Conservation (phyloP, 2,329 filamentous ascomycete species). For the Hyphodiscus sp. region DNA sequence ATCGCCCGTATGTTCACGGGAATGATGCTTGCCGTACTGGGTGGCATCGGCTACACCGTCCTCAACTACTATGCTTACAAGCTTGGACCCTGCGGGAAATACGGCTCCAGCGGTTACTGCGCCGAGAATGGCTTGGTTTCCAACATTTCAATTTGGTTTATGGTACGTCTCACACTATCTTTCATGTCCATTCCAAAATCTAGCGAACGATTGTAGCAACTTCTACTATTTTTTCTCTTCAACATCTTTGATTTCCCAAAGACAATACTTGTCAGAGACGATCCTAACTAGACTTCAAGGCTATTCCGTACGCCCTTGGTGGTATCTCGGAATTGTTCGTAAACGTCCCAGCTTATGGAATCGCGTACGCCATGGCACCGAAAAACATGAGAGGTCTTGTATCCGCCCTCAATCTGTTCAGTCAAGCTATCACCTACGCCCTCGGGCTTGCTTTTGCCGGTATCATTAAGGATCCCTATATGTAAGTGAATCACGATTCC, state of each 20-base stretch:
- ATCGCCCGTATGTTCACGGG: slow-evolving; percentile 69
- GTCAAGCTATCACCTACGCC: slow-evolving; percentile 38
- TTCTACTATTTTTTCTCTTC: too few relatives aligned
- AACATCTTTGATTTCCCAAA: too few relatives aligned
- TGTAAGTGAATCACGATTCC: slow-evolving; percentile 16
- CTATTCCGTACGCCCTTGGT: slow-evolving; percentile 42
- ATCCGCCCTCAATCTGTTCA: slow-evolving; percentile 44
- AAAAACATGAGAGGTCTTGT: slow-evolving; percentile 46
- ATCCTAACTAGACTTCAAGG: slow-evolving; percentile 14
- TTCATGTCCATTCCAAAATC: too few relatives aligned
- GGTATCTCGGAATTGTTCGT: slow-evolving; percentile 48
- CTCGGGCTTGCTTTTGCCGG: slow-evolving; percentile 40
- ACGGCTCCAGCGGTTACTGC: slow-evolving; percentile 24
- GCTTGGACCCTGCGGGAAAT: slow-evolving; percentile 49
- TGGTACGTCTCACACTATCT: slow-evolving; percentile 23
- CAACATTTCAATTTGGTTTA: slow-evolving; percentile 47
- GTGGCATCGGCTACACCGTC: slow-evolving; percentile 50
- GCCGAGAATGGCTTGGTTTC: slow-evolving; percentile 19
- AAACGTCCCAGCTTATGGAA: slow-evolving; percentile 45
- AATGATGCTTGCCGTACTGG: slow-evolving; percentile 57
- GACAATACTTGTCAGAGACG: too few relatives aligned
- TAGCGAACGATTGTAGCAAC: too few relatives aligned
- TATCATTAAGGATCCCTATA: slow-evolving; percentile 41
- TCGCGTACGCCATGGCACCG: slow-evolving; percentile 45
- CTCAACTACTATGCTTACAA: slow-evolving; percentile 59